Conservation (phyloP, 768 basidiomycete genomes). For the Boletus pseudopeckii region DNA sequence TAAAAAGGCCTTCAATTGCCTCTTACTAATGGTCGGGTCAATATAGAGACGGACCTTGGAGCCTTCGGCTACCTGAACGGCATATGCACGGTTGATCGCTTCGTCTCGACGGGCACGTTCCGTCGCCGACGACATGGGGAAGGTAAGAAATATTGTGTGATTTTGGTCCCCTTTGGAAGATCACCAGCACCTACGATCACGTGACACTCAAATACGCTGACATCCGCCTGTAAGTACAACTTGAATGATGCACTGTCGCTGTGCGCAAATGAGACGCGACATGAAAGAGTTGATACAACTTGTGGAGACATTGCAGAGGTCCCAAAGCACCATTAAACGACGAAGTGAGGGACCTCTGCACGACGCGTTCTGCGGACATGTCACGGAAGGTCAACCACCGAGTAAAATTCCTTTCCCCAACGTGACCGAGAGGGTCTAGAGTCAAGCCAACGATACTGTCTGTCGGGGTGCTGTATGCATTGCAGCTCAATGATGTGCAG, state of each 20-base stretch:
- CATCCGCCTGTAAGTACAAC: constrained; percentile 27
- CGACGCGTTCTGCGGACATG: constrained; percentile 43
- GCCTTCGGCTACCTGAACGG: constrained; percentile 56
- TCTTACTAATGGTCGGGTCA: neutral
- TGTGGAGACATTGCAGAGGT: constrained; percentile 30
- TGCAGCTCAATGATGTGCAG: no score
- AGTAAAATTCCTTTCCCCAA: no score
- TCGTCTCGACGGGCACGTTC: constrained; percentile 43
- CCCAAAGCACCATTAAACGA: constrained; percentile 49
- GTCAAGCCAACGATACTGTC: no score
- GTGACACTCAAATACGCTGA: no score
- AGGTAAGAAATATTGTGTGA: neutral
- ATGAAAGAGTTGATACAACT: constrained; percentile 1
- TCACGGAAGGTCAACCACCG: constrained; percentile 30
- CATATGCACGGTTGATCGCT: constrained; percentile 57
- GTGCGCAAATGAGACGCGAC: neutral
- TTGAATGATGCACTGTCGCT: constrained; percentile 39
- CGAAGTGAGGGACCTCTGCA: constrained; percentile 34
- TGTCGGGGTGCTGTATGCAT: no score
- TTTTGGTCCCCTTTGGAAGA: neutral
- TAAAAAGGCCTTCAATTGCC: neutral
- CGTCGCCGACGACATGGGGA: constrained; percentile 23
- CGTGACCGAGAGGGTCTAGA: no score
- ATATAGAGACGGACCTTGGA: constrained; percentile 42
- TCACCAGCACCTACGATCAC: neutral